These are phyloP conservation scores for Backusella parvicylindrica DNA, from an alignment of 192 early-diverging fungal genomes.

Conservation along the genomic window DNA sequence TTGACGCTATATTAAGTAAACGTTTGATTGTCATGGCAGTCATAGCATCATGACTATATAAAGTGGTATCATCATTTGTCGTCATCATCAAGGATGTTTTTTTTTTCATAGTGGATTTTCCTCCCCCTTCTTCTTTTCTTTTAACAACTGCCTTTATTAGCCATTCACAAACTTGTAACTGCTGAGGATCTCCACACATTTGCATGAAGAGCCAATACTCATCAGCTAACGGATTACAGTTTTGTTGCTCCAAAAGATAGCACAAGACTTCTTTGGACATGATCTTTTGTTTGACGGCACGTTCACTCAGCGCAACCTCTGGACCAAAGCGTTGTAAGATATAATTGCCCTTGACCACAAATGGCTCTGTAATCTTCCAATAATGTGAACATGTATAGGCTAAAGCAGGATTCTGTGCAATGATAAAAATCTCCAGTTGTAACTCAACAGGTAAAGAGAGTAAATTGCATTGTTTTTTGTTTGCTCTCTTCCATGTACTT, in stretches of 20 bases:
- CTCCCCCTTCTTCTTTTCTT: neutral
- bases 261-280: constrained; percentile 10
- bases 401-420: constrained; percentile 28
- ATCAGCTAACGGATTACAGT: constrained; percentile 17
- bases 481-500: neutral
- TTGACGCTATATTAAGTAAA: constrained; percentile 18
- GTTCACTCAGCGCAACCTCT: neutral
- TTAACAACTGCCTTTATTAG: neutral
- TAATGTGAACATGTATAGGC: neutral
- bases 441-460: constrained; percentile 29
- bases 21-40: constrained; percentile 3
- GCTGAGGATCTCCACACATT: neutral
- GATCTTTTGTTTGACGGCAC: constrained; percentile 6
- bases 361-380: constrained; percentile 16
- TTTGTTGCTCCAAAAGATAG: constrained; percentile 11
- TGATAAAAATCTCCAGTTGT: constrained; percentile 27
- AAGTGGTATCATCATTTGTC: neutral
- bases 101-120: neutral
- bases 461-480: neutral
- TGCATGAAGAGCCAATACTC: constrained; percentile 16
- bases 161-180: neutral
- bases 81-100: neutral
- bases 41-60: neutral
- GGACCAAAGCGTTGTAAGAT: constrained; percentile 22
- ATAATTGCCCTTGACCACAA: constrained; percentile 26